Evolutionary conservation across 129 eudicot species (phyloP), one percentile per base, ranked within the genome.

Genomic region (Flaveria linearis): DNA sequence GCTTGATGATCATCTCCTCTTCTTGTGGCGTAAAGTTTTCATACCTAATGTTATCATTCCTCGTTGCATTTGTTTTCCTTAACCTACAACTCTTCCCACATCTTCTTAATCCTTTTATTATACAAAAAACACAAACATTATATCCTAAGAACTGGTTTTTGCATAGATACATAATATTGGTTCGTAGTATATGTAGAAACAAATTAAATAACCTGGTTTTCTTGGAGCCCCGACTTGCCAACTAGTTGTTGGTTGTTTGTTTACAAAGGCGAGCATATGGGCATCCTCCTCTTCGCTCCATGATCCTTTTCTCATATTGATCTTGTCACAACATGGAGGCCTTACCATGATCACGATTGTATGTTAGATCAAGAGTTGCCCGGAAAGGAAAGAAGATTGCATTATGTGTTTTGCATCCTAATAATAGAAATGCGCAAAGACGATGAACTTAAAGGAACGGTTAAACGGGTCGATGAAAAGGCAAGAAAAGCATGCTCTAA

Each of bases 1-100:
- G 93, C 82, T 87, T 88, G 82, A 94, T 87, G 63, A 94, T 88
- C 73, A 87, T 67, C 79, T 94, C 97, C 80, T 93, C 98, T 78
- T 91, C 98, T 71, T 94, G 86, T 18, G 89, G 96, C 8, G 93
- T 88, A 85, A 94, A 94, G 79, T 77, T 84, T 72, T 87, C 89
- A 25, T 75, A 83, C 57, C 60, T 79, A 5, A 84, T 60, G n/a
- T 67, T 65, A 76, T 90, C 96, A 22, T 80, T 77, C 80, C 81
- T 93, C 26, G 69, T 22, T 74, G 75, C 39, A 15, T 75, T 80
- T 76, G 77, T 79, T 86, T 90, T 86, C 71, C 81, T 88, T 10
- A 76, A 76, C 79, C 79, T 90, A 83, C 95, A 76, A 81, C 84
- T 90, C 87, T 88, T 93, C 57, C 89, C 98, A 63, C 92, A 86